A percentile compares a stretch with the other conserved stretches of the same genome.
Evolutionary conservation across 2,329 filamentous ascomycete genomes (phyloP).

Genomic region (Purpureocillium lavendulum): DNA sequence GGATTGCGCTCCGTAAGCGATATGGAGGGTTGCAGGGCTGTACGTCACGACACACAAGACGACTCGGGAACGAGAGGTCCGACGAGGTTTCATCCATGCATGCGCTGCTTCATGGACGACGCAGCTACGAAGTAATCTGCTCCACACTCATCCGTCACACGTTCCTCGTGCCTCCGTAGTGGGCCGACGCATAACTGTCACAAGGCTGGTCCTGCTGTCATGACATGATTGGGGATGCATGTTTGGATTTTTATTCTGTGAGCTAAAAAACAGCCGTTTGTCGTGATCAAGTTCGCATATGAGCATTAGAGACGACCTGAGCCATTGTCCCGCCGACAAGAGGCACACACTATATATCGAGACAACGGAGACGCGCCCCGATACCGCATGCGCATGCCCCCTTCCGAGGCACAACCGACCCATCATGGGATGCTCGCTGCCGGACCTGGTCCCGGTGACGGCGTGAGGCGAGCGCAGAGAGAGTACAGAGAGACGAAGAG

Average conservation of each 20-base stretch:
- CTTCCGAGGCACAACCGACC: conserved; percentile 18
- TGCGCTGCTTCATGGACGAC: no score
- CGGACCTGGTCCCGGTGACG: conserved; percentile 13
- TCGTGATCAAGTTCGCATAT: conserved; percentile 30
- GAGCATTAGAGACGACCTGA: conserved; percentile 26
- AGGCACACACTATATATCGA: conserved; percentile 1
- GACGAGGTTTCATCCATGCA: no score
- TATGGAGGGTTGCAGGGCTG: background rate
- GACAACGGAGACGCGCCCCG: conserved; percentile 3
- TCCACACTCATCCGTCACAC: no score
- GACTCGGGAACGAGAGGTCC: no score
- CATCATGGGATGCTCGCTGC: conserved; percentile 13
- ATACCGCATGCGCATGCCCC: conserved; percentile 12
- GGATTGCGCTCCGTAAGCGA: conserved; percentile 12
- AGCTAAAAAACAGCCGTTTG: conserved; percentile 34
- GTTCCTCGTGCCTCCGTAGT: no score
- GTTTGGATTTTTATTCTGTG: conserved; percentile 24
- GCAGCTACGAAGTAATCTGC: no score
- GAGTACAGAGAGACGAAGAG: conserved; percentile 8
- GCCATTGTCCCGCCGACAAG: conserved; percentile 7
- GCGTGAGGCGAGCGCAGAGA: conserved; percentile 17
- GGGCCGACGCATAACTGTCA: no score
- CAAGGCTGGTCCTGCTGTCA: no score
- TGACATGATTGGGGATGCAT: conserved; percentile 14
- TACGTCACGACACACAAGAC: background rate